Percentiles rank a stretch among this genome's conserved stretches.
phyloP scores from a whole-genome alignment of 257 asterid genomes.

The Fraxinus excelsior region DNA sequence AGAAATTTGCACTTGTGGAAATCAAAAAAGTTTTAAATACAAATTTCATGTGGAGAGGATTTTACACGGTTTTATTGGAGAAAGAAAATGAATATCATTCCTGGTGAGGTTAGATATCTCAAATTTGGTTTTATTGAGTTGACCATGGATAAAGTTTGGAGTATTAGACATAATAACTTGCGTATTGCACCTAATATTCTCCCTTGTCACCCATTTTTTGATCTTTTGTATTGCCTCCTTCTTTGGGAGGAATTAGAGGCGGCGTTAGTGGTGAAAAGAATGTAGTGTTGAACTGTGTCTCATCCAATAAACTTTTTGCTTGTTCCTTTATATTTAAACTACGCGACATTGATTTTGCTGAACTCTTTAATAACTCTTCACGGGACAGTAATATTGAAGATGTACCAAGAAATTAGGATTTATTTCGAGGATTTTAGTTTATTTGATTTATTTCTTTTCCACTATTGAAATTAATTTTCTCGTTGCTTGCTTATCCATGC shows the following conservation, averaged over 20 bases:
- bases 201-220: neutral
- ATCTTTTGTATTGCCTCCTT: neutral
- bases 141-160: neutral
- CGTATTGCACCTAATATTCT: neutral
- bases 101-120: neutral
- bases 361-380: neutral
- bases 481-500: conserved; percentile 29
- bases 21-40: neutral
- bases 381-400: no score
- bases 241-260: no score
- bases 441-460: neutral
- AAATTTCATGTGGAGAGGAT: neutral
- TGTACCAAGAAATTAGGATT: neutral
- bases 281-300: neutral
- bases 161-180: neutral
- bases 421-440: no score
- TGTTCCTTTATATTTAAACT: neutral
- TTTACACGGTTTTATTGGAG: neutral
- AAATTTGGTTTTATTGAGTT: neutral
- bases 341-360: neutral
- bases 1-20: neutral
- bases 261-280: neutral
- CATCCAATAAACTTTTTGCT: neutral
- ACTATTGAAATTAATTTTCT: neutral
- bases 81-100: neutral